phyloP scores from a whole-genome alignment of 345 rosid genomes.

The Populus alba region DNA sequence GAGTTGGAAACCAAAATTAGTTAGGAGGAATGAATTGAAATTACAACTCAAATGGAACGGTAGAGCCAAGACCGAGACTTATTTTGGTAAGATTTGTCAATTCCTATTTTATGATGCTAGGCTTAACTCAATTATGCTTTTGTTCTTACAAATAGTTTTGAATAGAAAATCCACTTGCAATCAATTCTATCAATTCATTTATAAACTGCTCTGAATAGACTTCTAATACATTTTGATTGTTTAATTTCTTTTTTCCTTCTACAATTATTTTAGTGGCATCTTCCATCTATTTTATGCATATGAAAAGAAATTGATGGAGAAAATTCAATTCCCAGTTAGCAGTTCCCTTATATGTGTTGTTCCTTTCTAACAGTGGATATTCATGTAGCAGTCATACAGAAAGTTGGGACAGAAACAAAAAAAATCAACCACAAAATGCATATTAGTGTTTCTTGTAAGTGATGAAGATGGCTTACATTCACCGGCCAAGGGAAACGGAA shows the following conservation, averaged over 20 bases:
- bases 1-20: background rate
- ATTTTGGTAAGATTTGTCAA: background rate
- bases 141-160: background rate
- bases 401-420: background rate
- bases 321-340: background rate
- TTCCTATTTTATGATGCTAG: background rate
- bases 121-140: background rate
- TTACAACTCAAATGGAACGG: background rate
- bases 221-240: background rate
- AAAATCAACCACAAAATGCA: background rate
- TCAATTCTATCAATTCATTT: background rate
- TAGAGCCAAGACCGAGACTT: background rate
- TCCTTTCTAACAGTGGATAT: background rate
- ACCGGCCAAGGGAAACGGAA: slow-evolving; percentile 58
- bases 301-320: background rate
- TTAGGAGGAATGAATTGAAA: background rate
- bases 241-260: background rate
- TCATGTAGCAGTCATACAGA: background rate
- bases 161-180: background rate
- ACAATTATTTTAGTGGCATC: background rate
- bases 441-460: background rate
- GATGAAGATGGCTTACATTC: slow-evolving; percentile 47
- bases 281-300: background rate
- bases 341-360: background rate
- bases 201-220: background rate